phyloP scores from a whole-genome alignment of 345 rosid genomes.

The Raphanus sativus region DNA sequence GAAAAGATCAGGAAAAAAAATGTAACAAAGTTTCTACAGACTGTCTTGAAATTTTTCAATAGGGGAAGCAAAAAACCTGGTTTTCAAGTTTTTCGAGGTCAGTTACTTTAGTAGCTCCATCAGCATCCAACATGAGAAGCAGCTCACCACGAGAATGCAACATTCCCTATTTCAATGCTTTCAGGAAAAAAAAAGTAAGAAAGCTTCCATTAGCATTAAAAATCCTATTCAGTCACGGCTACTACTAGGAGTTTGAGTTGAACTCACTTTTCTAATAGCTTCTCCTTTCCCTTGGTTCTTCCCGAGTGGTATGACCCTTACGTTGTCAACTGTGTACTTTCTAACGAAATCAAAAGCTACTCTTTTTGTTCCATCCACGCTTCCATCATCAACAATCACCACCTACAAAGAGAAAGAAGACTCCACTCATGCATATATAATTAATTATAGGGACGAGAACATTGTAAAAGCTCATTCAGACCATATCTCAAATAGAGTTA shows the following conservation, averaged over 20 bases:
- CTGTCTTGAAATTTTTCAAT: background rate
- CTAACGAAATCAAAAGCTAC: conserved; percentile 80
- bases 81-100: conserved; percentile 96
- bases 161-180: conserved; percentile 99
- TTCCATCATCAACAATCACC: conserved; percentile 92
- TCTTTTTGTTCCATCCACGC: conserved; percentile 79
- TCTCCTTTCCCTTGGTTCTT: conserved; percentile 98
- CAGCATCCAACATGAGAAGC: conserved; percentile 98
- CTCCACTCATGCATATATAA: background rate
- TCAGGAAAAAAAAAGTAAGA: conserved; percentile 57
- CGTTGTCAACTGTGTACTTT: conserved; percentile 69
- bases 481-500: conserved; percentile 11
- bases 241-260: conserved; percentile 27
- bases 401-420: conserved; percentile 47
- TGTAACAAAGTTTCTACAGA: background rate
- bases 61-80: conserved; percentile 51
- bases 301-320: conserved; percentile 87
- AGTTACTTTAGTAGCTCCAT: conserved; percentile 95
- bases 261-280: conserved; percentile 97
- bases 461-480: background rate
- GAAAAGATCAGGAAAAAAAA: conserved; percentile 39
- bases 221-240: too few species aligned
- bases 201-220: conserved; percentile 52
- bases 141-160: conserved; percentile 97
- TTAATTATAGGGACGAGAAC: background rate